Evolutionary conservation across 2,329 filamentous ascomycete species (phyloP), one percentile per base, ranked within the genome.

Genomic region (Cladosporium sp.): DNA sequence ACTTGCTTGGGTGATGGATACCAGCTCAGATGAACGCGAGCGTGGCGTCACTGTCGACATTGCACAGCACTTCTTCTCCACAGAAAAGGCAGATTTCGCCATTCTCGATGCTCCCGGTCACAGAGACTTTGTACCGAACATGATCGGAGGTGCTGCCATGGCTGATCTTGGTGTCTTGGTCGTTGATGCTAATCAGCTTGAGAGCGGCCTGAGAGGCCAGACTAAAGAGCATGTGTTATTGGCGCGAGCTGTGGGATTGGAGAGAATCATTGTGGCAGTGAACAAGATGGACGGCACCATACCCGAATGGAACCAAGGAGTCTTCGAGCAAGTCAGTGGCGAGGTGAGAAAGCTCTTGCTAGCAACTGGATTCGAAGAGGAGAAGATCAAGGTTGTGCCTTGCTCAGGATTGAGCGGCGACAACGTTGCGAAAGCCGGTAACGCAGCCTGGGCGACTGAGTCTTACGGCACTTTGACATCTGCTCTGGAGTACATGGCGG

Each of bases 21-120:
- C 97, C 77, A 90, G 92, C 24, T 88, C 88, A 0, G 95, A 99
- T 75, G 95, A 99, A 78, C 87, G 95, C 69, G 89, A 88, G 66
- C 88, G 93, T 66, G 95, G 95, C 54, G 92, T 99, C 8, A 99
- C 95, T 0, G 97, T 99, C 59, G 95, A 99, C 76, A 95, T 98
- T 74, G 94, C 95, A 10, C 96, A 91, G 21, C 96, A 96, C 76
- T 89, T 93, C 70, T 99, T 99, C 75, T 92, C 96, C 75, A 99
- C 96, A 0, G 88, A 92, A 1, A 90, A 86, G 61, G 95, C 92
- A 0, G 86, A 86, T 12, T 98, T 98, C 75, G 98, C 95, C 1
- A 97, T 99, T 55, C 84, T 99, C 4, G 95, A 99, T 76, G 94
- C 95, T 0, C 95, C 95, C 0, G 95, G 95, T 0, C 95, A 99